phyloP scores from a whole-genome alignment of 768 basidiomycete species.

The Coprinopsis cinerea region DNA sequence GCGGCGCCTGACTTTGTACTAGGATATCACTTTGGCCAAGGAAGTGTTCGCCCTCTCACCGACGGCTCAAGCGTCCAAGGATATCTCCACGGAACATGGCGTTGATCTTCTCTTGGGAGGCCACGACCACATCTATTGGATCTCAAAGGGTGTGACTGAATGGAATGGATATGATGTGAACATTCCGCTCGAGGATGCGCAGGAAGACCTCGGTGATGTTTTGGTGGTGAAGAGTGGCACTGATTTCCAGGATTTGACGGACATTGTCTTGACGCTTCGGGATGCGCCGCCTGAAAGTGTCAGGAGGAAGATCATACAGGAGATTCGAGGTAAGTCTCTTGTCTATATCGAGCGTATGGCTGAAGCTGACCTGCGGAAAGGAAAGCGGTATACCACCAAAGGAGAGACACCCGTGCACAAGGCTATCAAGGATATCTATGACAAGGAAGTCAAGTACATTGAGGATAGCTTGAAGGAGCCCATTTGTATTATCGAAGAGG shows the following conservation, averaged over 20 bases:
- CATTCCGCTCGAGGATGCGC: slow-evolving; percentile 53
- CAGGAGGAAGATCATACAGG: slow-evolving; percentile 2
- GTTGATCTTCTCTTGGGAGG: slow-evolving; percentile 82
- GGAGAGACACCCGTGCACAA: slow-evolving; percentile 53
- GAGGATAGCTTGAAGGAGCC: slow-evolving; percentile 64
- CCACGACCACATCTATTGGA: slow-evolving; percentile 82
- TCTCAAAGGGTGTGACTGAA: slow-evolving; percentile 52
- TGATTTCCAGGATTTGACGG: slow-evolving; percentile 1
- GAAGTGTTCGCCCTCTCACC: slow-evolving; percentile 54
- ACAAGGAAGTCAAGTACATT: slow-evolving; percentile 60
- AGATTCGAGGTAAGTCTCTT: not conserved
- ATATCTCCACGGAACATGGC: slow-evolving; percentile 56
- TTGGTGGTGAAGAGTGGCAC: slow-evolving; percentile 71
- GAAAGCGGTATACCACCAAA: slow-evolving; percentile 58
- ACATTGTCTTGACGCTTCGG: not conserved
- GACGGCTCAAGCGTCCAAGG: slow-evolving; percentile 34
- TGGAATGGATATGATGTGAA: slow-evolving; percentile 66
- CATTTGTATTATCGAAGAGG: slow-evolving; percentile 61
- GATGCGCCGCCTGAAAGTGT: slow-evolving; percentile 1
- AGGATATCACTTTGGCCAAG: slow-evolving; percentile 72
- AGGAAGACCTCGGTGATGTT: slow-evolving; percentile 64
- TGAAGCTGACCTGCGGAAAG: slow-evolving; percentile 27
- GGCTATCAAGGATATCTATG: slow-evolving; percentile 50
- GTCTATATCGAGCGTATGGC: not conserved
- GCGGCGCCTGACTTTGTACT: not conserved